These are phyloP conservation scores for Aspergillus ellipticus DNA, from an alignment of 495 filamentous ascomycete species.

Conservation along the genomic window DNA sequence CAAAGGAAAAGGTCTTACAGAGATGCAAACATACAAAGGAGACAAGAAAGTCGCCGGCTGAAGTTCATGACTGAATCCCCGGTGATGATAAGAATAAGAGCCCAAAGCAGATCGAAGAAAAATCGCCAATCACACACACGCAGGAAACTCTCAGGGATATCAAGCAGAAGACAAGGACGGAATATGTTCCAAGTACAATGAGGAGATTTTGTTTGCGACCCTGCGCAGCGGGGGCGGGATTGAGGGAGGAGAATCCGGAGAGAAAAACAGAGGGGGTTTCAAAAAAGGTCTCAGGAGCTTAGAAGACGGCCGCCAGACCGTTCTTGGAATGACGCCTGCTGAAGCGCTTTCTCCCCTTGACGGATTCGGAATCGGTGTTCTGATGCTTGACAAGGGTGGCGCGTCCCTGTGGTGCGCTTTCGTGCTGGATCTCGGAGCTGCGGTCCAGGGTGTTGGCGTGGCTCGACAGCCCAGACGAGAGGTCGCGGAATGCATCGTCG, in stretches of 20 bases:
- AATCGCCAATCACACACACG: slow-evolving; percentile 3
- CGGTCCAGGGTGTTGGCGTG: slow-evolving; percentile 70
- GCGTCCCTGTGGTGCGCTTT: slow-evolving; percentile 34
- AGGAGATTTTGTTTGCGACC: slow-evolving; percentile 13
- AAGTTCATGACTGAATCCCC: slow-evolving; percentile 9
- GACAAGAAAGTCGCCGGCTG: slow-evolving; percentile 13
- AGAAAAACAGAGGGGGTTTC: neutral
- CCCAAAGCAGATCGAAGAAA: slow-evolving; percentile 8
- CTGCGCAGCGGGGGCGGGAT: slow-evolving; percentile 13
- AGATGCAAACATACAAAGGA: slow-evolving; percentile 20
- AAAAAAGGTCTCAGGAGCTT: slow-evolving; percentile 17
- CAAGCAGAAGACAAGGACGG: slow-evolving; percentile 8
- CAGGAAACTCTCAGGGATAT: slow-evolving; percentile 11
- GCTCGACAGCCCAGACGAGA: slow-evolving; percentile 68
- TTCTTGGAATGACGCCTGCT: slow-evolving; percentile 88
- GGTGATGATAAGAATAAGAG: slow-evolving; percentile 10
- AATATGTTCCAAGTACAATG: slow-evolving; percentile 10
- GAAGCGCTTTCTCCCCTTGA: slow-evolving; percentile 72
- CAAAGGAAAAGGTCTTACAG: slow-evolving; percentile 16
- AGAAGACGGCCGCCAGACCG: slow-evolving; percentile 80
- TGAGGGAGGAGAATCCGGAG: neutral
- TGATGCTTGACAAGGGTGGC: slow-evolving; percentile 49
- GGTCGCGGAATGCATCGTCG: slow-evolving; percentile 68
- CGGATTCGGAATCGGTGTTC: slow-evolving; percentile 48
- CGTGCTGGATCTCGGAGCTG: slow-evolving; percentile 38